Conservation (phyloP, 768 basidiomycete genomes). For the Psilocybe cyanescens region DNA sequence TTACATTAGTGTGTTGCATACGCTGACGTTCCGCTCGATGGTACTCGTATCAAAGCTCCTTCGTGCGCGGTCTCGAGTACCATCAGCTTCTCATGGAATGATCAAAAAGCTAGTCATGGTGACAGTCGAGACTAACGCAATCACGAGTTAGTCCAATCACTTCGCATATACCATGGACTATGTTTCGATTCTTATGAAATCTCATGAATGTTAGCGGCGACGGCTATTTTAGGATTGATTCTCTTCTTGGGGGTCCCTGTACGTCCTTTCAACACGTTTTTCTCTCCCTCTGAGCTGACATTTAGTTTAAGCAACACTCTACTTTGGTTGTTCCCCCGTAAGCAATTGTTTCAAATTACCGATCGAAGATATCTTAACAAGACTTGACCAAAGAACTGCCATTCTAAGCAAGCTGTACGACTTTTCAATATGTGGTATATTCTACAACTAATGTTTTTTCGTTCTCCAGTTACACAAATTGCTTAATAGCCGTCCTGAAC, state of each 20-base stretch:
- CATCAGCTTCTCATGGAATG: conserved; percentile 8
- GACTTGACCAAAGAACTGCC: neutral
- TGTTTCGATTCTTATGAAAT: neutral
- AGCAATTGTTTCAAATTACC: neutral
- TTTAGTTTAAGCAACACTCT: neutral
- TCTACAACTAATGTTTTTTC: neutral
- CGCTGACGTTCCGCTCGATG: too few species aligned
- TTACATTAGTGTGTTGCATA: too few species aligned
- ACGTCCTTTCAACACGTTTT: neutral
- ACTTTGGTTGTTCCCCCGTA: conserved; percentile 13
- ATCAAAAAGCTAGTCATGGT: conserved; percentile 5
- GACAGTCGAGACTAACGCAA: conserved; percentile 12
- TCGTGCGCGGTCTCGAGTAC: neutral
- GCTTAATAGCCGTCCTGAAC: conserved; percentile 9
- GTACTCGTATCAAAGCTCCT: neutral
- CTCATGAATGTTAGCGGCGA: neutral
- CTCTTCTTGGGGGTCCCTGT: conserved; percentile 12
- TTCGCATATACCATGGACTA: neutral
- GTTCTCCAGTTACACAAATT: conserved; percentile 6
- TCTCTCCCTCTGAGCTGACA: neutral
- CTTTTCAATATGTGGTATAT: neutral
- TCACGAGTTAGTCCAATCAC: neutral
- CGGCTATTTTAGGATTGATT: conserved; percentile 6
- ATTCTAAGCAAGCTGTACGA: neutral
- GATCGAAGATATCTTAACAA: neutral